Conservation (phyloP, 2,329 filamentous ascomycete genomes). For the Penicillium sclerotigenum region DNA sequence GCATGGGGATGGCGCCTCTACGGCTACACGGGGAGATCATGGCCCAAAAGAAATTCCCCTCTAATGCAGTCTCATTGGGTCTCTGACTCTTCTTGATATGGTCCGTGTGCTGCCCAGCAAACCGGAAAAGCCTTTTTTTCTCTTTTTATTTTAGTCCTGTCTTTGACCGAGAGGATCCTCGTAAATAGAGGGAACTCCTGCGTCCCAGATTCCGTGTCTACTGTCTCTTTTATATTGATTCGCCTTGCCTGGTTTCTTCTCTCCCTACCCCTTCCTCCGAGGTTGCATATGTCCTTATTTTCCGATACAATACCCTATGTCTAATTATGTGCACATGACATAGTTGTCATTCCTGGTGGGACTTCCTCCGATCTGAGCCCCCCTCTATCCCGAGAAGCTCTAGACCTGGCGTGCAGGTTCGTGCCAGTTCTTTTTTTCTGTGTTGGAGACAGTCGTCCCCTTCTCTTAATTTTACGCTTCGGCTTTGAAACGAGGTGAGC, state of each 20-base stretch:
- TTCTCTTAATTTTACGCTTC: background rate
- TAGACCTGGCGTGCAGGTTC: background rate
- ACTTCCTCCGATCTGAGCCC: conserved; percentile 6
- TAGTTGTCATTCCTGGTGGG: conserved; percentile 18
- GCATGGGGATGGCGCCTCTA: conserved; percentile 6
- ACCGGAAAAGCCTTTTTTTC: background rate
- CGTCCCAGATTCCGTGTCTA: background rate
- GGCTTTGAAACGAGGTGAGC: background rate
- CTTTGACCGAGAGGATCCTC: background rate
- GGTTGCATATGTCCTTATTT: conserved; percentile 6
- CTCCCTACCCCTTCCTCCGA: background rate
- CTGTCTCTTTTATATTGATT: conserved; percentile 13
- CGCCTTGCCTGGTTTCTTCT: background rate
- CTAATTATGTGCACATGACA: conserved; percentile 18
- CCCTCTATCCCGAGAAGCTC: conserved; percentile 3
- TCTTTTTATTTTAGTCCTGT: background rate
- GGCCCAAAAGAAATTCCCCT: background rate
- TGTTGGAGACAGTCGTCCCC: background rate
- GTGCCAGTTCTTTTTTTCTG: conserved; percentile 1
- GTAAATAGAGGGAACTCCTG: conserved; percentile 15
- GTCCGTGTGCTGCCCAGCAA: conserved; percentile 12
- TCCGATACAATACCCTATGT: background rate
- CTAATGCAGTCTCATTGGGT: conserved; percentile 4
- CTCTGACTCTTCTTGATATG: conserved; percentile 13
- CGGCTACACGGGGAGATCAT: conserved; percentile 12